Evolutionary conservation across 1,139 yeast species (phyloP), one percentile per base, ranked within the genome.

Genomic region (Geotrichum restrictum): DNA sequence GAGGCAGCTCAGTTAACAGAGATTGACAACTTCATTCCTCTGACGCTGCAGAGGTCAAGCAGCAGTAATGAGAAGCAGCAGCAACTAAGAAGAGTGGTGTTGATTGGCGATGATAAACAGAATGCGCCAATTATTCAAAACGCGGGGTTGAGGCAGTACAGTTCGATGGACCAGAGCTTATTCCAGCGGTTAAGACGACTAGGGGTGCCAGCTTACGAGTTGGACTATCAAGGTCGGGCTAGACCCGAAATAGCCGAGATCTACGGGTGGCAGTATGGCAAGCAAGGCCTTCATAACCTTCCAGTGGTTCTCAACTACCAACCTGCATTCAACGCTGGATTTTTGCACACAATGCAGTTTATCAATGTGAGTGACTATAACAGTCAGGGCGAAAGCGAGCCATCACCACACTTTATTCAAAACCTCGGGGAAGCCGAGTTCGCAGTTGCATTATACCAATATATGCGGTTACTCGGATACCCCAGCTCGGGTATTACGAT

Each of bases 341-440:
- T 81, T 49, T 57, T 57, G 19, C 55, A 65, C 48, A 59, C 61
- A 2, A 55, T 59, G 14, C 83, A 80, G 60, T 64, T 74, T 32
- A 65, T 80, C 19, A 60, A 72, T 27, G 72, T 74, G 2, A 66
- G 61, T 1, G 70, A 67, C 36, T 64, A 59, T 44, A 59, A 62
- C 27, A 65, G 63, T 29, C 56, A 59, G 8, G 66, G 67, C 5
- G 74, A 70, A 46, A 54, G 62, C 1, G 69, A 67, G 49, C 66
- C 65, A 2, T 53, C 59, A 1, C 62, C 66, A 7, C 66, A 60
- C 1, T 56, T 61, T 43, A 64, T 62, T 57, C 74, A 75, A 53
- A 76, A 76, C 55, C 59, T 77, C 10, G 76, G 72, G 10, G 86
- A 82, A 59, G 86, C 85, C 0, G 82, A 79, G 57, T 78, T 69